These are phyloP conservation scores for Rhynchospora breviuscula DNA, from an alignment of 176 grass and related monocot genomes.

Conservation along the genomic window DNA sequence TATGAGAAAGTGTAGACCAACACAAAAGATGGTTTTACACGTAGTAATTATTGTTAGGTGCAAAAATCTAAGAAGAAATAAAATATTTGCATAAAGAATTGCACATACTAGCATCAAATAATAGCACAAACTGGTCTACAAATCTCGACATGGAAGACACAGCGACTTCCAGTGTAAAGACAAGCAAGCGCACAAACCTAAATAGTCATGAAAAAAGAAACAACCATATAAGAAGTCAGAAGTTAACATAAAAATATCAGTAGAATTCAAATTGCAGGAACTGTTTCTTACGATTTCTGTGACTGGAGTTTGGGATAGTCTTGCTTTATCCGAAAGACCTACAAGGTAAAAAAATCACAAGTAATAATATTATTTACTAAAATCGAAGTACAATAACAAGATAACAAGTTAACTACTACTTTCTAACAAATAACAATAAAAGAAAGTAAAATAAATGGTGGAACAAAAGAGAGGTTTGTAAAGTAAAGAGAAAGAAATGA, in stretches of 20 bases:
- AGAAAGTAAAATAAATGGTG: background rate
- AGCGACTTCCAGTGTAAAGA: constrained; percentile 91
- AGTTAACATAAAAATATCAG: background rate
- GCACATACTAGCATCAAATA: constrained; percentile 92
- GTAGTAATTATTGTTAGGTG: background rate
- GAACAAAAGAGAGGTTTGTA: background rate
- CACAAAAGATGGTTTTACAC: constrained; percentile 14
- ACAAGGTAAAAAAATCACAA: background rate
- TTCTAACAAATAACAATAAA: too few species aligned
- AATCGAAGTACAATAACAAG: background rate
- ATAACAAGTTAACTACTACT: too few species aligned
- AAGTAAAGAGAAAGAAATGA: background rate
- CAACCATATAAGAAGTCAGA: background rate
- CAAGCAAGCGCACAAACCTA: constrained; percentile 85
- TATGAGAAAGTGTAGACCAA: background rate
- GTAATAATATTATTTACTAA: background rate
- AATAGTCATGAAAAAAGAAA: background rate
- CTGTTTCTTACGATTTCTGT: constrained; percentile 67
- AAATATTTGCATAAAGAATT: background rate
- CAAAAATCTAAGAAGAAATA: background rate
- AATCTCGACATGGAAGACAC: constrained; percentile 89
- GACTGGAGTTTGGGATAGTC: constrained; percentile 84
- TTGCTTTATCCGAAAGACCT: constrained; percentile 94
- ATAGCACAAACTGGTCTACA: constrained; percentile 81
- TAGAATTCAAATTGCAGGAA: background rate